Conservation (phyloP, 208 protist genomes). For the Trypanosomatidae sp. region DNA sequence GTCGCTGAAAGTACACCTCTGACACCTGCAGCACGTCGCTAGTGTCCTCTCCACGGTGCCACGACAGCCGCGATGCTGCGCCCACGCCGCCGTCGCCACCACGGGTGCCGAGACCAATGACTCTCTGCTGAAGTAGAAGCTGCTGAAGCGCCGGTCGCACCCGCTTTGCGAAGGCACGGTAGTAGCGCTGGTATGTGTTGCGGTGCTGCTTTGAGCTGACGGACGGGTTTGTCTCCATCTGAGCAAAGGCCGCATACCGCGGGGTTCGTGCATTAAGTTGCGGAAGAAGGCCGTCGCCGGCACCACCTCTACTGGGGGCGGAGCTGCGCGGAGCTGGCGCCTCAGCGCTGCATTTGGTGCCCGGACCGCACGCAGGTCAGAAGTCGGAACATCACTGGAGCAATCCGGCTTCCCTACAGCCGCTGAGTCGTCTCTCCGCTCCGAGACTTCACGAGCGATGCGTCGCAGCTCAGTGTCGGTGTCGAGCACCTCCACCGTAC, state of each 20-base stretch:
- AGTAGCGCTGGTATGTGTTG: conserved; percentile 46
- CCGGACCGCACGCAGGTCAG: background rate
- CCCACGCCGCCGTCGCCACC: background rate
- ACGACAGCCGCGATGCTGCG: background rate
- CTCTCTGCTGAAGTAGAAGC: background rate
- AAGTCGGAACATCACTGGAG: background rate
- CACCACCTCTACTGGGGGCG: background rate
- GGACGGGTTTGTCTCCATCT: conserved; percentile 65
- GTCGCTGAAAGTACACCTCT: conserved; percentile 46
- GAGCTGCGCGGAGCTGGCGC: background rate
- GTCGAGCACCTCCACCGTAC: conserved; percentile 41
- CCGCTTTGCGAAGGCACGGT: conserved; percentile 50
- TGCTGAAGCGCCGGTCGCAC: conserved; percentile 41
- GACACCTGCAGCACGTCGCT: conserved; percentile 1
- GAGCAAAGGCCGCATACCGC: conserved; percentile 41
- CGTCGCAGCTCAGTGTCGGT: conserved; percentile 15
- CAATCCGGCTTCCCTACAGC: background rate
- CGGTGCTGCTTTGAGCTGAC: conserved; percentile 52
- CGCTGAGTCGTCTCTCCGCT: background rate
- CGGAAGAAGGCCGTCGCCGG: background rate
- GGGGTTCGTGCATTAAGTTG: conserved; percentile 24
- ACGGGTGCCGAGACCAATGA: background rate
- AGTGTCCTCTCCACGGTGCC: background rate
- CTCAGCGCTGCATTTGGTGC: background rate
- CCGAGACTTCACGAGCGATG: background rate